Evolutionary conservation across 1,139 yeast genomes (phyloP), one percentile per base, ranked within the genome.

Genomic region (Candida tropicalis): DNA sequence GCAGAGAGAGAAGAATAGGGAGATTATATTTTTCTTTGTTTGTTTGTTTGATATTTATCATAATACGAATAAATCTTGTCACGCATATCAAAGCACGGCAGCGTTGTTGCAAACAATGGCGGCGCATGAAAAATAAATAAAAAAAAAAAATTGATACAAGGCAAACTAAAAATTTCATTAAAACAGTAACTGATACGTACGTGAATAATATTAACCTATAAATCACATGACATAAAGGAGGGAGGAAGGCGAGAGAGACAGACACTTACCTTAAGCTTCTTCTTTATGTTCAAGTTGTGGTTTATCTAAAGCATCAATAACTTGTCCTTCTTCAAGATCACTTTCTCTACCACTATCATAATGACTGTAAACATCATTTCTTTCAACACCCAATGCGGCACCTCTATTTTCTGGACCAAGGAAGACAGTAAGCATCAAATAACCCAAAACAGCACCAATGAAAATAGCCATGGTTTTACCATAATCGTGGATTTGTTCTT

Each of bases 401-500:
- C 61, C 63, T 61, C 81, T 79, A 56, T 79, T 77, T 63, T 88
- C 96, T 10, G 95, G 95, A 2, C 96, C 96, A 25, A 87, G 43
- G 45, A 87, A 66, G 1, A 82, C 68, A 36, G 84, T 68, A 5
- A 85, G 28, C 22, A 86, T 57, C 40, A 84, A 71, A 54, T 75
- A 84, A 1, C 68, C 89, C 56, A 83, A 82, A 12, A 87, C 93
- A 56, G 88, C 81, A 25, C 89, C 95, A 70, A 86, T 78, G 61
- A 87, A 86, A 48, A 87, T 86, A 25, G 90, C 83, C 95, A 87
- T 87, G 40, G 86, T 91, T 57, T 63, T 66, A 15, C 65, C 65
- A 50, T 68, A 68, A 52, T 68, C 59, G 47, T 56, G 60, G 32
- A 54, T 49, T 10, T 48, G 47, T 22, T 51, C 55, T 31, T 44